Percentiles rank a stretch among this genome's conserved stretches.
Evolutionary conservation across 805 yeast genomes (phyloP).

Genomic region (Kodamaea kaohsiungensis): DNA sequence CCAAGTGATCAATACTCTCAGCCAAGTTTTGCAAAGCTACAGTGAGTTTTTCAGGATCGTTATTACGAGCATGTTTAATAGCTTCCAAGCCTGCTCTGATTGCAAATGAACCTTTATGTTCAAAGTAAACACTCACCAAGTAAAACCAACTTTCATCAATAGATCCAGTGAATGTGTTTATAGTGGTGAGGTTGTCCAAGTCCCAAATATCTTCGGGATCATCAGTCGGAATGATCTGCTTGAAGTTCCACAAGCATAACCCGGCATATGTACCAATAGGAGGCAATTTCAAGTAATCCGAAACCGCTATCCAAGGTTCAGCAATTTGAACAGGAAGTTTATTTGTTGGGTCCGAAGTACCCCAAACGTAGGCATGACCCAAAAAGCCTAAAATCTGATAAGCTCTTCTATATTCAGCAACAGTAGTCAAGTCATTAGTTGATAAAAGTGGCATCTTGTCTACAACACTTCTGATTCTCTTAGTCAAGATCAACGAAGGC

Average conservation of each 20-base stretch:
- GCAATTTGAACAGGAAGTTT: conserved; percentile 69
- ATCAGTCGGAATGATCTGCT: conserved; percentile 51
- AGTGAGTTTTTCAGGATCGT: conserved; percentile 43
- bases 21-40: conserved; percentile 63
- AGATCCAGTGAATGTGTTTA: conserved; percentile 85
- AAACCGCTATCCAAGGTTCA: conserved; percentile 61
- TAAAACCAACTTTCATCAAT: conserved; percentile 95
- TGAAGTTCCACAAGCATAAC: conserved; percentile 85
- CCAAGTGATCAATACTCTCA: conserved; percentile 70
- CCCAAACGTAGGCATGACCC: conserved; percentile 91
- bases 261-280: conserved; percentile 90
- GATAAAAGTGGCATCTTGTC: conserved; percentile 61
- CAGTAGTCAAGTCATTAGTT: conserved; percentile 44
- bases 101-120: conserved; percentile 74
- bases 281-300: conserved; percentile 68
- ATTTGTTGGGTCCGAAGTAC: conserved; percentile 60
- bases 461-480: conserved; percentile 59
- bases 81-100: conserved; percentile 69
- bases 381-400: conserved; percentile 77
- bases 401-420: conserved; percentile 71
- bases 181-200: conserved; percentile 71
- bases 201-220: conserved; percentile 40
- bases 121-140: conserved; percentile 83
- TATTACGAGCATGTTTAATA: conserved; percentile 52
- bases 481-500: conserved; percentile 73